These are phyloP conservation scores for Chrysosporium queenslandicum DNA, from an alignment of 2,329 filamentous ascomycete species.

Conservation along the genomic window DNA sequence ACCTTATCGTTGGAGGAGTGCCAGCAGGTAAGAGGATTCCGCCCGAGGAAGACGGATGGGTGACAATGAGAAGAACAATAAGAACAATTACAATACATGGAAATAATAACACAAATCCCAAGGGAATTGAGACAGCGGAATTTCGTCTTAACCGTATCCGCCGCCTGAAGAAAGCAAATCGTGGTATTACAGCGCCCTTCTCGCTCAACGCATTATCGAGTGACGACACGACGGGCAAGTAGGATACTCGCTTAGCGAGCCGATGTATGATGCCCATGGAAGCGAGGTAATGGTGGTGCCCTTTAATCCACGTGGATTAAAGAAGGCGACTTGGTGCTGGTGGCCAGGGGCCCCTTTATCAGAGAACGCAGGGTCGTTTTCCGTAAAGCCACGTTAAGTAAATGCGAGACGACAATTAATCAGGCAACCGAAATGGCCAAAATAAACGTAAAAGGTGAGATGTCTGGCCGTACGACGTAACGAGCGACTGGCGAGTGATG, in stretches of 20 bases:
- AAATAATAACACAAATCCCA: constrained; percentile 87
- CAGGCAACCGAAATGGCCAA: neutral
- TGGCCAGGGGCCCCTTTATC: constrained; percentile 5
- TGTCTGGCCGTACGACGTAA: constrained; percentile 1
- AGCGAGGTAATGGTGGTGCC: constrained; percentile 19
- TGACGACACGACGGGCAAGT: constrained; percentile 34
- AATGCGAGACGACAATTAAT: neutral
- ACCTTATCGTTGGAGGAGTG: constrained; percentile 82
- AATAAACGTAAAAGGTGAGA: neutral
- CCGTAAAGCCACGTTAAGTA: neutral
- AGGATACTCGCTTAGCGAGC: constrained; percentile 44
- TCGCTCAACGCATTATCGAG: constrained; percentile 39
- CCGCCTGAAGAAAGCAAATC: constrained; percentile 71
- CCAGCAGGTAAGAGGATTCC: constrained; percentile 80
- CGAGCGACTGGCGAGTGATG: constrained; percentile 7
- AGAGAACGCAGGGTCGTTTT: neutral
- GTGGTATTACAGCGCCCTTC: constrained; percentile 37
- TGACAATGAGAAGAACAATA: constrained; percentile 79
- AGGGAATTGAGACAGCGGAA: constrained; percentile 81
- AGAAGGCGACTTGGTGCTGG: neutral
- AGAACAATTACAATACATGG: constrained; percentile 83
- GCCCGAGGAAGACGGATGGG: constrained; percentile 72
- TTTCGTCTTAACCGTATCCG: constrained; percentile 84
- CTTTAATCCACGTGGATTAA: neutral
- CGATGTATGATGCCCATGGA: constrained; percentile 47